Evolutionary conservation across 768 basidiomycete genomes (phyloP), one percentile per base, ranked within the genome.

Genomic region (Chalciporus chontae): DNA sequence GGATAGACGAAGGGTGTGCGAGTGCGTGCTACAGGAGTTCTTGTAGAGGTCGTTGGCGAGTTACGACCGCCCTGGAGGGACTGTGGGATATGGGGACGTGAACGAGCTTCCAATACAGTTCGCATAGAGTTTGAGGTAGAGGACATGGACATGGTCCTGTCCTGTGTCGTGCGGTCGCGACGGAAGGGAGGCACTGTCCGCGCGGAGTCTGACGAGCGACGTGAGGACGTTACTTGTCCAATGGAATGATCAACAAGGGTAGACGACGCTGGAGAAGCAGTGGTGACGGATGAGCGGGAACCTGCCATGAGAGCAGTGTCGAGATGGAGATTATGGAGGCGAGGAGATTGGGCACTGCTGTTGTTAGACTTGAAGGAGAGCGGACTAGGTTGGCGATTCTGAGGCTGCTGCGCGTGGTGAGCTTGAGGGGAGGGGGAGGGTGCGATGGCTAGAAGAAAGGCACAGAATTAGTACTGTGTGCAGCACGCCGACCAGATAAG

Each of bases 1-100:
- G 96, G 94, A 72, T 97, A 96, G 45, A 97, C 85, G 38, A 87
- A 75, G 23, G 90, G 90, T 31, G 83, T 76, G 60, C 84, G 81
- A 23, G 41, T 24, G 38, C 76, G 78, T 21, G 74, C 62, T 38
- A 63, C 51, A 40, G 57, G 70, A 49, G 63, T 64, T 59, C 66
- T 73, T 58, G 71, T 63, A 44, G 69, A 60, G 39, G 57, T 56
- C 19, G 63, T 64, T 46, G 71, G 69, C 18, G 71, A 71, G 47
- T 66, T 64, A 50, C 67, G 75, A 47, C 64, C 58, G 14, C 73
- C 75, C 44, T 75, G 76, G 14, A 69, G 64, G 34, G 66, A 45
- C 18, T 66, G 61, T 17, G 69, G 62, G 39, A 69, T 64, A 31
- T 66, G 50, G 5, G 68, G 64, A 17, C 71, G 68, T 26, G 74